Base-by-base conservation (phyloP, 1,139 yeast species). In the Hansenula anomala region DNA sequence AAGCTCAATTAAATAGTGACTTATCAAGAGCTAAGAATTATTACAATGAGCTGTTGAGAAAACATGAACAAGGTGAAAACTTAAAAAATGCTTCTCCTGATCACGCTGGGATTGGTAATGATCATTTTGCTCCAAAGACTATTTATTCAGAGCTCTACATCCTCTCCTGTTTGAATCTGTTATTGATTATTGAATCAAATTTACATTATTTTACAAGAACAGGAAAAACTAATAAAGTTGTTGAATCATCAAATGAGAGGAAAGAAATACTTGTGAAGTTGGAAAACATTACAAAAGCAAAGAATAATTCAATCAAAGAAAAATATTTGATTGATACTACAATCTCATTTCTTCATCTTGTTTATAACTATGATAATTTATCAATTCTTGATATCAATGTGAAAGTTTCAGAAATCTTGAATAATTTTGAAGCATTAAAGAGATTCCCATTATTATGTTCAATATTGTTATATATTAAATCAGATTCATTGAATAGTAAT, bases 401-500 rank as follows among this genome's bases (percentile, higher is more conserved):
- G 16, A 32, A 39, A 14, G 36, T 48, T 6, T 36, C 46, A 4
- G 8, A 33, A 9, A 37, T 51, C 1, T 30, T 52, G 6, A 41
- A 44, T 5, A 39, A 48, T 26, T 49, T 45, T 28, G 43, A 45
- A 6, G 34, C 40, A 19, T 29, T 51, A 10, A 49, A 44, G 28
- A 34, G 34, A 12, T 43, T 30, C 19, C 55, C 56, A 4, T 19
- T 52, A 22, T 28, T 51, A 14, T 41, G 45, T 4, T 41, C 56
- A 6, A 39, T 52, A 31, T 28, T 51, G 16, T 34, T 54, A 8
- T 49, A 49, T 25, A 20, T 51, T 12, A 50, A 51, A 36, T 50
- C 56, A 4, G 31, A 26, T 5, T 47, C 55, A 2, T 28, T 49
- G 25, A 51, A 50, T 38, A 37, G 49, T 15, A 51, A 51, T 32